These are phyloP conservation scores for Cryptococcus sp. DNA, from an alignment of 1,284 basidiomycete species.

Conservation along the genomic window DNA sequence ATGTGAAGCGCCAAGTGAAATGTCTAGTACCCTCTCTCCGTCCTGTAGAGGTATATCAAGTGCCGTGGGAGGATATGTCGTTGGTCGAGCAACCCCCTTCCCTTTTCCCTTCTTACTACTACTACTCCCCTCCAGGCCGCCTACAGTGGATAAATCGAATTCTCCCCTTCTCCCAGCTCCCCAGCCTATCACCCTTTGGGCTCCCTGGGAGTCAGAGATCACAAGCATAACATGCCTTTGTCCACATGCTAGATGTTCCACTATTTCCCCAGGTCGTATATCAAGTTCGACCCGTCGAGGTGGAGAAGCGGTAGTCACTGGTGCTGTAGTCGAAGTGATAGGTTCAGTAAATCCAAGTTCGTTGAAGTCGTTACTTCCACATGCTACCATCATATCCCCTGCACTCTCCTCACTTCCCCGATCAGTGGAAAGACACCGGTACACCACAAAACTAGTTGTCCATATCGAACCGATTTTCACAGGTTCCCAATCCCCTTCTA, in stretches of 20 bases:
- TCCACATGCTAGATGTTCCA: constrained; percentile 56
- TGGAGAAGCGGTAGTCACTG: constrained; percentile 11
- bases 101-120: constrained; percentile 22
- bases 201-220: constrained; percentile 27
- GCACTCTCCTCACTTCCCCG: not conserved
- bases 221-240: constrained; percentile 65
- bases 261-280: constrained; percentile 19
- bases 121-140: not conserved
- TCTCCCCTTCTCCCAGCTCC: constrained; percentile 73
- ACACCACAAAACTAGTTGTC: constrained; percentile 72
- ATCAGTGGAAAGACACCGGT: constrained; percentile 7
- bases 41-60: constrained; percentile 16
- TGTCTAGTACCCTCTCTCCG: constrained; percentile 16
- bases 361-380: constrained; percentile 78
- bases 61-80: constrained; percentile 15
- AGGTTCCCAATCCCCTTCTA: constrained; percentile 24
- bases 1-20: constrained; percentile 67
- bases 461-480: constrained; percentile 61
- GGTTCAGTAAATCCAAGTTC: constrained; percentile 60
- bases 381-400: constrained; percentile 61
- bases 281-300: constrained; percentile 19
- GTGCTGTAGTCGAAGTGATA: constrained; percentile 19
- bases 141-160: constrained; percentile 18
- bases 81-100: constrained; percentile 14
- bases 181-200: constrained; percentile 64